Evolutionary conservation across 371 early-diverging fungal genomes (phyloP).

Genomic region (Syncephalastrum sp.): DNA sequence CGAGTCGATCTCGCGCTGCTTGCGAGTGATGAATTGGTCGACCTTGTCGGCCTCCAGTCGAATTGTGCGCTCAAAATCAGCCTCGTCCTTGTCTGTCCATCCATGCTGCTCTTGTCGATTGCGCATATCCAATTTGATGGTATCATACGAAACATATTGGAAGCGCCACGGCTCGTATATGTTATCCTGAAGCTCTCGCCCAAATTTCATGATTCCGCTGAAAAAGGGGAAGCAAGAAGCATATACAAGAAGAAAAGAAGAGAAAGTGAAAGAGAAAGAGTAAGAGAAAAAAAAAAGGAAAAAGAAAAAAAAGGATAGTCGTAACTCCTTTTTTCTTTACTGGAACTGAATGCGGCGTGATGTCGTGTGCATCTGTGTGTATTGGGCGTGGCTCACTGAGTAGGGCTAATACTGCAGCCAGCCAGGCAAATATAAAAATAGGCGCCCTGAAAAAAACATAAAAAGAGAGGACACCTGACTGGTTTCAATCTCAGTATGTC

Average conservation of each 20-base stretch:
- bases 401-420: too few species aligned
- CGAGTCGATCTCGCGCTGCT: slow-evolving; percentile 86
- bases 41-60: slow-evolving; percentile 91
- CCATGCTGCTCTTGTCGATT: slow-evolving; percentile 36
- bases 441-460: too few species aligned
- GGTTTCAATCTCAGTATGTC: too few species aligned
- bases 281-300: slow-evolving; percentile 12
- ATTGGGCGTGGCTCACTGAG: too few species aligned
- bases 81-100: slow-evolving; percentile 74
- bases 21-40: slow-evolving; percentile 49
- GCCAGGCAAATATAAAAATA: too few species aligned
- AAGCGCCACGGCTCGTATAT: slow-evolving; percentile 82
- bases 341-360: background rate
- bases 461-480: too few species aligned
- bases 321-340: too few species aligned
- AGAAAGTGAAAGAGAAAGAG: background rate
- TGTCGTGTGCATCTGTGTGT: background rate
- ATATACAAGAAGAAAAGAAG: slow-evolving; percentile 1
- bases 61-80: slow-evolving; percentile 78
- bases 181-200: slow-evolving; percentile 68
- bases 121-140: slow-evolving; percentile 75
- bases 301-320: slow-evolving; percentile 1
- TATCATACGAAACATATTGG: slow-evolving; percentile 84
- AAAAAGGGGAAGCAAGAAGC: background rate
- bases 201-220: slow-evolving; percentile 75